phyloP scores from a whole-genome alignment of 805 yeast genomes.

The Cyberlindnera nakhonratchasimensis region DNA sequence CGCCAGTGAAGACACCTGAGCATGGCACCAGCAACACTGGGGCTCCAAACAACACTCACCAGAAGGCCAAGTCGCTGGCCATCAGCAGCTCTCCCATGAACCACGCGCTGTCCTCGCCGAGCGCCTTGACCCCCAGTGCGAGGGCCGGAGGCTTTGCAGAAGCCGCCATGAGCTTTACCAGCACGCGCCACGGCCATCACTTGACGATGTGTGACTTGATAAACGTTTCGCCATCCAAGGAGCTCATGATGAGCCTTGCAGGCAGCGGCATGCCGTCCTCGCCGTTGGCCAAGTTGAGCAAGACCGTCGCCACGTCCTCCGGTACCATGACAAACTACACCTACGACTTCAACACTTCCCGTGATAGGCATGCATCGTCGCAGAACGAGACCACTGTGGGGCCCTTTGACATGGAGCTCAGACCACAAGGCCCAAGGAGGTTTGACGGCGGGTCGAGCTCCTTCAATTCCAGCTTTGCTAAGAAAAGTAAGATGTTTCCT shows the following conservation, averaged over 20 bases:
- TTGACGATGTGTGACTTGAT: slow-evolving; percentile 6
- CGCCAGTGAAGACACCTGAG: background rate
- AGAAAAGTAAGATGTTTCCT: background rate
- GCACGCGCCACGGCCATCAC: background rate
- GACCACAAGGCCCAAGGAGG: background rate
- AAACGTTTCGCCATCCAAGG: slow-evolving; percentile 5
- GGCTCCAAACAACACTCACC: background rate
- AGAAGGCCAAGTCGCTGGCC: too few species aligned
- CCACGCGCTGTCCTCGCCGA: background rate
- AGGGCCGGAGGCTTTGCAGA: background rate
- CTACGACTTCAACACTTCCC: slow-evolving; percentile 1
- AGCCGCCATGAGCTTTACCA: background rate
- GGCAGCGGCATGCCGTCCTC: slow-evolving; percentile 3
- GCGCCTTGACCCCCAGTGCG: background rate
- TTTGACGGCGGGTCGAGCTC: slow-evolving; percentile 5
- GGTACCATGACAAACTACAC: slow-evolving; percentile 4
- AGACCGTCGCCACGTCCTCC: background rate
- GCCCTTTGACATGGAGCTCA: slow-evolving; percentile 13
- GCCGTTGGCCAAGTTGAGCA: slow-evolving; percentile 2
- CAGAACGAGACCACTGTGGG: slow-evolving; percentile 5
- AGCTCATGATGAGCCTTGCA: background rate
- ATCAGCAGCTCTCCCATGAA: background rate
- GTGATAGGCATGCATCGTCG: slow-evolving; percentile 1
- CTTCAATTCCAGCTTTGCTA: slow-evolving; percentile 4
- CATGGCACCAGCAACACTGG: background rate